Base-by-base conservation (phyloP, 1,139 yeast species). In the Saccharomyces uvarum region DNA sequence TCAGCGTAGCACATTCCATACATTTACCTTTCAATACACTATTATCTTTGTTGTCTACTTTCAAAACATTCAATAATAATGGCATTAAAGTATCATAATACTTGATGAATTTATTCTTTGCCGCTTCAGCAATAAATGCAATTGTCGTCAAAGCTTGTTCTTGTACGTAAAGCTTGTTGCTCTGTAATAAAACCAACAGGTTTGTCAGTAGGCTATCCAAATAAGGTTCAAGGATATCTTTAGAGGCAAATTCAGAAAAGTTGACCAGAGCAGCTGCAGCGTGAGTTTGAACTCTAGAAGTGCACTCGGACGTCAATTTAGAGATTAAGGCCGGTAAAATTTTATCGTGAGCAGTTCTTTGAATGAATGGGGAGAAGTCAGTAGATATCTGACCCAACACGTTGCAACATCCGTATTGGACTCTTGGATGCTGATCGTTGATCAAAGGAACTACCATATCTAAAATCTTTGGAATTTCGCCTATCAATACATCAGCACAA, bases 261-360 rank as follows among this genome's bases (percentile, higher is more conserved):
- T 93, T 93, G 48, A 93, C 98, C 65, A 93, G 77, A 0, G 99
- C 99, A 50, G 99, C 99, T 44, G 99, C 98, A 14, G 97, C 99
- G 69, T 93, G 99, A 0, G 97, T 90, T 73, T 91, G 98, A 28
- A 93, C 99, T 66, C 98, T 79, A 56, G 95, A 95, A 32, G 86
- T 90, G 24, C 88, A 81, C 56, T 77, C 77, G 59, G 75, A 76
- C 3, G 86, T 84, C 57, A 91, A 78, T 76, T 82, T 89, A 2
- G 95, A 84, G 55, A 91, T 88, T 61, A 93, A 79, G 4, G 95
- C 95, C 9, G 98, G 98, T 54, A 95, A 76, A 47, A 93, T 84
- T 61, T 86, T 77, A 61, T 80, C 81, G 59, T 93, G 95, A 28
- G 90, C 80, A 52, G 88, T 83, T 66, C 85, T 79, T 75, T 93